A percentile compares a stretch with the other conserved stretches of the same genome.
Conservation (phyloP, 1,284 basidiomycete species). For the Agroathelia rolfsii region DNA sequence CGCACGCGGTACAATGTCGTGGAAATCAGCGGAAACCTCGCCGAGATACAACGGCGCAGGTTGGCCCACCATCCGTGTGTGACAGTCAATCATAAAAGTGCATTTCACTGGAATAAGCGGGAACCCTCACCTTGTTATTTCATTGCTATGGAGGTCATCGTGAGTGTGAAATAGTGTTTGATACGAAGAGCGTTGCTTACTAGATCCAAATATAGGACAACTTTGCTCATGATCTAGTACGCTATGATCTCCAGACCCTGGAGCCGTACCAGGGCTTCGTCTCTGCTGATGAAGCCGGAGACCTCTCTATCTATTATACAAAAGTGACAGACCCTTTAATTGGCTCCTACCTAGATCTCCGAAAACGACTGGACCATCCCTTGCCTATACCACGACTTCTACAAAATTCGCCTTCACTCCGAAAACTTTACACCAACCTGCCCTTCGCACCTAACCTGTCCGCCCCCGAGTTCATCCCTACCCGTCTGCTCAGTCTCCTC, state of each 20-base stretch:
- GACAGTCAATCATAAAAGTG: conserved; percentile 70
- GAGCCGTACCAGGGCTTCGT: conserved; percentile 82
- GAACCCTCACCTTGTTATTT: conserved; percentile 87
- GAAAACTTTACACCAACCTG: conserved; percentile 56
- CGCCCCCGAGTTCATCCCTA: conserved; percentile 86
- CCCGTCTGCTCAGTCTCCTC: conserved; percentile 81
- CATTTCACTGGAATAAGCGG: conserved; percentile 77
- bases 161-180: conserved; percentile 30
- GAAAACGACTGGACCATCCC: conserved; percentile 43
- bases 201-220: conserved; percentile 61
- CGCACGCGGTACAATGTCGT: conserved; percentile 87
- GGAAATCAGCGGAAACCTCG: conserved; percentile 83
- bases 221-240: conserved; percentile 91
- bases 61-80: conserved; percentile 49
- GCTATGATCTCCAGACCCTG: conserved; percentile 74
- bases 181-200: conserved; percentile 6
- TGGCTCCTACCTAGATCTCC: conserved; percentile 57
- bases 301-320: conserved; percentile 82
- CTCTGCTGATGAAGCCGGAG: conserved; percentile 72
- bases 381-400: conserved; percentile 51
- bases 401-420: conserved; percentile 40
- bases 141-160: conserved; percentile 90
- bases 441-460: conserved; percentile 93
- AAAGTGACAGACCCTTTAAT: conserved; percentile 83
- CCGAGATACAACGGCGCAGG: conserved; percentile 50